Percentiles rank a stretch among this genome's conserved stretches.
phyloP scores from a whole-genome alignment of 441 rosid genomes.

The Breynia disticha region DNA sequence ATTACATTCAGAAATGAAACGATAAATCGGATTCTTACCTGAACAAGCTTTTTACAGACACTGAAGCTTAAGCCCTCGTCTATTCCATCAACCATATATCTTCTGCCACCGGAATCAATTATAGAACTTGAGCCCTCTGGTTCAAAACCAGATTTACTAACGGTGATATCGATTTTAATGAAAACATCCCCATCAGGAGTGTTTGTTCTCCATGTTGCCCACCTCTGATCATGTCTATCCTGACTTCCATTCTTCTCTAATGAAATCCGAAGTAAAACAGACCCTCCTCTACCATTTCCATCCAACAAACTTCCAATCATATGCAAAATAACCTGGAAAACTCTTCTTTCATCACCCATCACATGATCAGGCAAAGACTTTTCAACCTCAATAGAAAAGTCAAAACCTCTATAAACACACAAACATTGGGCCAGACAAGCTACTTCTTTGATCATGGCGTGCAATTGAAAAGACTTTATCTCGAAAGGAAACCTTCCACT shows the following conservation, averaged over 20 bases:
- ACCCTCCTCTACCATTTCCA: conserved; percentile 33
- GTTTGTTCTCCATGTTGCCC: conserved; percentile 62
- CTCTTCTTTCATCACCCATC: conserved; percentile 70
- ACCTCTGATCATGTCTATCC: conserved; percentile 55
- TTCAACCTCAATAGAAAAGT: conserved; percentile 58
- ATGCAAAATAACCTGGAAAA: conserved; percentile 80
- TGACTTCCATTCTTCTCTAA: conserved; percentile 54
- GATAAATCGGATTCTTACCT: conserved; percentile 29
- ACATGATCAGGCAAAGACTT: conserved; percentile 63
- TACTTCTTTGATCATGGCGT: conserved; percentile 51
- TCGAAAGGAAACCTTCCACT: conserved; percentile 58
- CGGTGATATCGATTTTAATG: conserved; percentile 59
- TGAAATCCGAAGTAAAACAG: conserved; percentile 38
- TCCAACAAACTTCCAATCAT: conserved; percentile 68
- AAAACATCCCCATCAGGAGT: conserved; percentile 50
- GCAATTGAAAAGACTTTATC: conserved; percentile 49
- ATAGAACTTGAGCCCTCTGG: conserved; percentile 34
- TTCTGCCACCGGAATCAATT: conserved; percentile 32
- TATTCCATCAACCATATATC: conserved; percentile 35
- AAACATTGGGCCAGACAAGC: conserved; percentile 77
- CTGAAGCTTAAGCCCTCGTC: conserved; percentile 76
- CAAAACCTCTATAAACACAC: conserved; percentile 49
- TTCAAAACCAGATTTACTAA: conserved; percentile 26
- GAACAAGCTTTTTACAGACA: conserved; percentile 82
- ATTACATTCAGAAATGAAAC: not conserved